Percentiles rank a stretch among this genome's conserved stretches.
These are phyloP conservation scores for Teratosphaeria viscida DNA, from an alignment of 2,329 filamentous ascomycete genomes.

Conservation along the genomic window DNA sequence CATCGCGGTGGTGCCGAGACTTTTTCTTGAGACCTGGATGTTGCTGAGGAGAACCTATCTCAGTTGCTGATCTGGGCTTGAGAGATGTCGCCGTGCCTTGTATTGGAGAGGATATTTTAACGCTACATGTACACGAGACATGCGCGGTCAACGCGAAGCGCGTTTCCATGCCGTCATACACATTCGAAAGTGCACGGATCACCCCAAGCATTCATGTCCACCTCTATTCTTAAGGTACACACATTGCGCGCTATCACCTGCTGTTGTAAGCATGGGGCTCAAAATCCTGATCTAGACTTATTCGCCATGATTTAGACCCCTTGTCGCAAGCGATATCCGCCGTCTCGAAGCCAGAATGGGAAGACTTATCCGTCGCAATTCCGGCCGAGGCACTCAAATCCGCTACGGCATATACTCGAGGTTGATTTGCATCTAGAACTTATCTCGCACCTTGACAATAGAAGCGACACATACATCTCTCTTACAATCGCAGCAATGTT, in stretches of 20 bases:
- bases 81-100: background rate
- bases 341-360: background rate
- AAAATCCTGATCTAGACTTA: background rate
- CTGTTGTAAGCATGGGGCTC: background rate
- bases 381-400: background rate
- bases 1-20: slow-evolving; percentile 2
- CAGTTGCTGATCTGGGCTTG: background rate
- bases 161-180: background rate
- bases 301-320: background rate
- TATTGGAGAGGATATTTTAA: background rate
- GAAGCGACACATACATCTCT: background rate
- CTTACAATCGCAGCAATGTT: slow-evolving; percentile 28
- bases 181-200: no score
- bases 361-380: background rate
- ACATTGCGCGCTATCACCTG: background rate
- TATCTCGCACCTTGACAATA: background rate
- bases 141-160: background rate
- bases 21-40: background rate
- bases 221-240: no score
- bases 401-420: background rate
- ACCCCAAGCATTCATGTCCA: no score
- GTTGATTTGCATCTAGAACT: background rate
- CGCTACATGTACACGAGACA: background rate
- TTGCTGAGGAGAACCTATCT: background rate
- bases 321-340: background rate